Base-by-base conservation (phyloP, 2,329 filamentous ascomycete species). In the Diaporthe longicolla region DNA sequence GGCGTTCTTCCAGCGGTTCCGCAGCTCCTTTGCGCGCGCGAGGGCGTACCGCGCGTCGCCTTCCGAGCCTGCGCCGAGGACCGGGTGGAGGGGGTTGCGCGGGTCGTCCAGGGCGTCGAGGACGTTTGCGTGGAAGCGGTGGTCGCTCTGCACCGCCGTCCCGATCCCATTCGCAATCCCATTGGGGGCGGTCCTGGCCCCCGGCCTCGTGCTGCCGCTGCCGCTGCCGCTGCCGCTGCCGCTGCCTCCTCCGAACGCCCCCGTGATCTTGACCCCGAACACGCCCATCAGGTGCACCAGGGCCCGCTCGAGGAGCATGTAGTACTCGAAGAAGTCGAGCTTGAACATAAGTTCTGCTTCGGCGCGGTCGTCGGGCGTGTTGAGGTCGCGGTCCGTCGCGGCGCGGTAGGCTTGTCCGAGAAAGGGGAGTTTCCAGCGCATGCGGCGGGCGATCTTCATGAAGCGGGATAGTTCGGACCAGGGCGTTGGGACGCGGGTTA, bases 301-400 rank as follows among this genome's bases (percentile, higher is more conserved):
- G 0, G 92, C 92, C 40, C 93, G 89, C 82, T 95, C 93, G 9
- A 94, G 88, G 48, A 93, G 87, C 69, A 90, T 90, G 83, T 94
- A 94, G 81, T 92, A 94, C 79, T 95, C 93, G 82, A 93, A 91
- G 76, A 94, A 95, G 79, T 94, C 93, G 10, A 94, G 87, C 81
- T 94, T 94, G 85, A 94, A 94, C 87, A 94, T 94, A 21, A 89
- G 86, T 81, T 92, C 90, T 0, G 88, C 88, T 76, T 89, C 87
- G 7, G 72, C 75, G 3, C 73, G 48, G 15, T 81, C 79, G 32
- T 81, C 80, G 26, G 79, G 78, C 0, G 82, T 78, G 63, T 54
- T 68, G 58, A 85, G 84, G 54, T 79, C 82, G 8, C 84, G 83
- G 48, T 83, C 80, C 32, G 84, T 83, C 0, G 90, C 90, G 1